Percentiles rank a stretch among this genome's conserved stretches.
These are phyloP conservation scores for Nectriaceae sp. DNA, from an alignment of 2,329 filamentous ascomycete genomes.

Conservation along the genomic window DNA sequence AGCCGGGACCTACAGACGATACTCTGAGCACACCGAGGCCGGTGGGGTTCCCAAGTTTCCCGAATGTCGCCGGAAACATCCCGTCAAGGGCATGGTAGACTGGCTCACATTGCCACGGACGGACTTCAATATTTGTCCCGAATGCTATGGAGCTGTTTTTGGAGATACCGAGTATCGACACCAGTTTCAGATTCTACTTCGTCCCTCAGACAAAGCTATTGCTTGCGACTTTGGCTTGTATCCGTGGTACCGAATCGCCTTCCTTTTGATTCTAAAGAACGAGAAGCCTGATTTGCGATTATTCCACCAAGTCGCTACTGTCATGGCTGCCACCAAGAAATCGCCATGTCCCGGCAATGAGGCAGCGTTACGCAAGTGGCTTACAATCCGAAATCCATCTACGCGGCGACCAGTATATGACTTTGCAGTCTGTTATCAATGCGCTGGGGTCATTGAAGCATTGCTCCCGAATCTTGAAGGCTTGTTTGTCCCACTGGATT, in stretches of 20 bases:
- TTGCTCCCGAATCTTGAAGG: conserved; percentile 73
- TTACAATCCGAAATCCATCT: conserved; percentile 70
- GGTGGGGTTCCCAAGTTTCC: conserved; percentile 52
- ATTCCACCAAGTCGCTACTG: conserved; percentile 67
- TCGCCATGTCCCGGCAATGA: conserved; percentile 60
- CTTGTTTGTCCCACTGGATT: conserved; percentile 59
- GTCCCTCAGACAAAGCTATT: conserved; percentile 58
- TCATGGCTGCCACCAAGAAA: conserved; percentile 49
- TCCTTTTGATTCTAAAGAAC: conserved; percentile 76
- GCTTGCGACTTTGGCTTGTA: conserved; percentile 77
- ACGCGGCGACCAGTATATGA: conserved; percentile 64
- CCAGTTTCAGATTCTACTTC: conserved; percentile 61
- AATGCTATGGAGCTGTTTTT: conserved; percentile 74
- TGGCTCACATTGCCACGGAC: conserved; percentile 79
- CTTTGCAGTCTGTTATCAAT: conserved; percentile 76
- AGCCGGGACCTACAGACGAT: conserved; percentile 52
- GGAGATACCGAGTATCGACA: conserved; percentile 66
- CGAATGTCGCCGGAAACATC: conserved; percentile 67
- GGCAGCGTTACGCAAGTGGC: conserved; percentile 67
- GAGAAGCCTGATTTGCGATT: conserved; percentile 65
- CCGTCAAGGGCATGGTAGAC: conserved; percentile 66
- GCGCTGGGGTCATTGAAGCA: conserved; percentile 70
- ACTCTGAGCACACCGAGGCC: conserved; percentile 46
- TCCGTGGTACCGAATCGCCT: conserved; percentile 83
- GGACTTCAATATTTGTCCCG: conserved; percentile 79